A percentile compares a stretch with the other conserved stretches of the same genome.
These are phyloP conservation scores for Phytophthora tubulina DNA, from an alignment of 352 stramenopile species.

Conservation along the genomic window DNA sequence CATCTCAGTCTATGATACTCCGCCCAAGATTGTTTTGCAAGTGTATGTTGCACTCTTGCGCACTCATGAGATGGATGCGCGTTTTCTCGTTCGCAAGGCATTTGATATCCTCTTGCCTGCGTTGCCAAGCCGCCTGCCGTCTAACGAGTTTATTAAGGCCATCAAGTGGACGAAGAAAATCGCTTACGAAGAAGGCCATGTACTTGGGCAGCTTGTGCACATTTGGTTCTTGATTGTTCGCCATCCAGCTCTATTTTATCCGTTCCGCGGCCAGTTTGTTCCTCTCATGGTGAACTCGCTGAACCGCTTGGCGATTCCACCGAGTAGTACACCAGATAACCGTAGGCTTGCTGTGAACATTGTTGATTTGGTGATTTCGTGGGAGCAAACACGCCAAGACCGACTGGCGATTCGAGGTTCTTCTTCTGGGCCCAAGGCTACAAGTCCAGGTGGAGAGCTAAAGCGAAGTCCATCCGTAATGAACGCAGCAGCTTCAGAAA, in stretches of 20 bases:
- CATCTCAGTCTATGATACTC: slow-evolving; percentile 96
- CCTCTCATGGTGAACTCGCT: slow-evolving; percentile 97
- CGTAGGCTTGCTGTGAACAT: slow-evolving; percentile 94
- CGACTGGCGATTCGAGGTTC: slow-evolving; percentile 50
- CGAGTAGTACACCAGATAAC: slow-evolving; percentile 94
- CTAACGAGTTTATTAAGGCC: slow-evolving; percentile 95
- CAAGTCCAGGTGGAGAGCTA: slow-evolving; percentile 38
- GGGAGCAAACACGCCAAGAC: slow-evolving; percentile 91
- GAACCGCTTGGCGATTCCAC: slow-evolving; percentile 95
- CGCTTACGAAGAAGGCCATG: slow-evolving; percentile 97
- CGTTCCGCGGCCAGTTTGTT: slow-evolving; percentile 94
- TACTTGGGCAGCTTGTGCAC: slow-evolving; percentile 96
- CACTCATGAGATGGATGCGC: slow-evolving; percentile 95
- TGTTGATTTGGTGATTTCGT: slow-evolving; percentile 96
- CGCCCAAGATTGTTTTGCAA: slow-evolving; percentile 97
- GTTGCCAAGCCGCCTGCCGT: slow-evolving; percentile 89
- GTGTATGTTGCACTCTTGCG: slow-evolving; percentile 96
- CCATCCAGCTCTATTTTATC: slow-evolving; percentile 94
- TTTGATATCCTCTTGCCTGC: slow-evolving; percentile 97
- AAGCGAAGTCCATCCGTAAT: slow-evolving; percentile 47
- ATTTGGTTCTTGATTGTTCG: slow-evolving; percentile 98
- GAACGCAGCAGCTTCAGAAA: slow-evolving; percentile 23
- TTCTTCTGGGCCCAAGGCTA: slow-evolving; percentile 21
- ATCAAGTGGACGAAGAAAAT: slow-evolving; percentile 99
- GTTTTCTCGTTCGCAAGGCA: slow-evolving; percentile 93